Evolutionary conservation across 495 filamentous ascomycete species (phyloP).

Genomic region (Penicillium canescens): DNA sequence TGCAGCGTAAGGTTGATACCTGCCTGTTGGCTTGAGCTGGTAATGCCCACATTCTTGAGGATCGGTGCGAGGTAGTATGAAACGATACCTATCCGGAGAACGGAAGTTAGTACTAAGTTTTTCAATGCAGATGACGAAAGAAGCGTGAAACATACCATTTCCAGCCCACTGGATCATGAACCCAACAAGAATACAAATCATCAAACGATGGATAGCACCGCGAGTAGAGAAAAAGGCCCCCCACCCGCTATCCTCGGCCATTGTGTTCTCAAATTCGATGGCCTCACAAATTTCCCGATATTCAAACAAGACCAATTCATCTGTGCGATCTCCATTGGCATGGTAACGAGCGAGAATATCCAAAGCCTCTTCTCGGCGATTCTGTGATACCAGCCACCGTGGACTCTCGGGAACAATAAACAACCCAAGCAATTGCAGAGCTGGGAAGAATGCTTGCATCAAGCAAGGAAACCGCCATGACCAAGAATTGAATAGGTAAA

Average conservation of each 20-base stretch:
- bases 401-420: slow-evolving; percentile 23
- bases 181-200: slow-evolving; percentile 58
- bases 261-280: slow-evolving; percentile 41
- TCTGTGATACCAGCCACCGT: slow-evolving; percentile 43
- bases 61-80: slow-evolving; percentile 59
- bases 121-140: slow-evolving; percentile 4
- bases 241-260: slow-evolving; percentile 18
- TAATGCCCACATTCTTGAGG: slow-evolving; percentile 56
- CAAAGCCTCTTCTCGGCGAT: slow-evolving; percentile 37
- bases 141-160: slow-evolving; percentile 42
- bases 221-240: slow-evolving; percentile 59
- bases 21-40: slow-evolving; percentile 44
- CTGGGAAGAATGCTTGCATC: slow-evolving; percentile 18
- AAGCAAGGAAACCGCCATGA: slow-evolving; percentile 25
- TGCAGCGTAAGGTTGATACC: slow-evolving; percentile 25
- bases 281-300: slow-evolving; percentile 41
- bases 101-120: no score
- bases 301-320: slow-evolving; percentile 31
- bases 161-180: slow-evolving; percentile 64
- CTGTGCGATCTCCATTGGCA: slow-evolving; percentile 27
- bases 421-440: slow-evolving; percentile 14
- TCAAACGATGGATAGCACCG: slow-evolving; percentile 64
- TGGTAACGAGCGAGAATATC: slow-evolving; percentile 38
- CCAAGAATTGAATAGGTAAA: slow-evolving; percentile 15
- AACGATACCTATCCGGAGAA: slow-evolving; percentile 40